Base-by-base conservation (phyloP, 2,329 filamentous ascomycete genomes). In the Hysterium pulicare region DNA sequence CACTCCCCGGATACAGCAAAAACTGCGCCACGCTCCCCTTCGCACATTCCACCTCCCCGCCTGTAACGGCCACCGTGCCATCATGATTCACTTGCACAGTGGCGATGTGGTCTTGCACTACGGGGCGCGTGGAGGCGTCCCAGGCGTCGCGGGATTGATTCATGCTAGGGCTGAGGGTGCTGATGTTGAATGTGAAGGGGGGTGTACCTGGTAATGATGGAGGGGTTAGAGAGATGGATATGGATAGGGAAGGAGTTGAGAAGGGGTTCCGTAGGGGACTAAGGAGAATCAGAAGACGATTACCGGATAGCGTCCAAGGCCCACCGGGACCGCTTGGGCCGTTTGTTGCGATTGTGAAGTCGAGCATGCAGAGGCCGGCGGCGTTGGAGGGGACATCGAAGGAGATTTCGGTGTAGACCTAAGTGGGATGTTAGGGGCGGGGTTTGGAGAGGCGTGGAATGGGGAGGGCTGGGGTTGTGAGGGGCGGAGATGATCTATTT, bases 321-420 rank as follows among this genome's bases (percentile, higher is more conserved):
- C 21, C 36, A 3, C 36, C 36, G 5, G 11, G 13, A 20, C 17
- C 19, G n/a, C 32, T 20, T 3, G 34, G 17, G n/a, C n/a, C n/a
- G n/a, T n/a, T n/a, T 7, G 24, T 13, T 19, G 36, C 21, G n/a
- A 64, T 42, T 36, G 42, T 40, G 44, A 65, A 63, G 13, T 49
- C 45, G 8, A 66, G 42, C 15, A 47, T 46, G 46, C 61, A 66
- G 33, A 28, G 48, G 19, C 36, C 33, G 16, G 56, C 59, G 15
- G 34, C 38, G 36, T 55, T 59, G 42, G 41, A 30, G 33, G 58
- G 59, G 4, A 64, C 46, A 38, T 66, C 62, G 47, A 63, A 66
- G 31, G 51, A 55, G 39, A 62, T 48, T 23, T 58, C 59, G n/a
- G 59, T 59, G 39, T 44, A 53, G 37, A 49, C 42, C 55, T 61